phyloP scores from a whole-genome alignment of 2,329 filamentous ascomycete genomes.

The Botrytis galanthina region DNA sequence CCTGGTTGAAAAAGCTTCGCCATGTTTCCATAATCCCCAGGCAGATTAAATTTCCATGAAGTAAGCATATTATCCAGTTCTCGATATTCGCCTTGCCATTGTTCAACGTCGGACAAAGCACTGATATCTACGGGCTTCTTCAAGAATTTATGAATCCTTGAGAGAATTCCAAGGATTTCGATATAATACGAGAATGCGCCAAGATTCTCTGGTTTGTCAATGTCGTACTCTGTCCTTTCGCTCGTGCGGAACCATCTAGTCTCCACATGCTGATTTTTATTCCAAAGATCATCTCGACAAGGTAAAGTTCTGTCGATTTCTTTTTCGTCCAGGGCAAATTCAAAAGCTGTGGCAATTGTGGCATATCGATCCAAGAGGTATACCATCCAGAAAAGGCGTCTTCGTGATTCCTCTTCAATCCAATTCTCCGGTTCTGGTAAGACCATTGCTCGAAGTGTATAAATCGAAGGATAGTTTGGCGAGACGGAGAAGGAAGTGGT shows the following conservation, averaged over 20 bases:
- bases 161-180: constrained; percentile 83
- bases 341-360: constrained; percentile 86
- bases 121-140: constrained; percentile 89
- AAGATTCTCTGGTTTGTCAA: constrained; percentile 74
- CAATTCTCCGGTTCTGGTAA: constrained; percentile 80
- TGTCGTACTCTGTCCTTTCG: constrained; percentile 55
- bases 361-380: constrained; percentile 88
- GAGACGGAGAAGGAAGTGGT: constrained; percentile 75
- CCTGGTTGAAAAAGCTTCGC: constrained; percentile 71
- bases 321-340: constrained; percentile 84
- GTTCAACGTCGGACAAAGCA: constrained; percentile 77
- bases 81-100: constrained; percentile 85
- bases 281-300: constrained; percentile 83
- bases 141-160: constrained; percentile 82
- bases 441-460: constrained; percentile 81
- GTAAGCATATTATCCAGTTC: constrained; percentile 78
- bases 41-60: constrained; percentile 80
- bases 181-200: constrained; percentile 89
- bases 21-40: constrained; percentile 81
- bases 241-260: constrained; percentile 74
- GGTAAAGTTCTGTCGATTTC: constrained; percentile 86
- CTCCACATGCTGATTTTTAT: constrained; percentile 78
- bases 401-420: constrained; percentile 83
- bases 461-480: constrained; percentile 80
- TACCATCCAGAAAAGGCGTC: constrained; percentile 90